Evolutionary conservation across 2,329 filamentous ascomycete genomes (phyloP), one percentile per base, ranked within the genome.

Genomic region (Samsoniella hepiali): DNA sequence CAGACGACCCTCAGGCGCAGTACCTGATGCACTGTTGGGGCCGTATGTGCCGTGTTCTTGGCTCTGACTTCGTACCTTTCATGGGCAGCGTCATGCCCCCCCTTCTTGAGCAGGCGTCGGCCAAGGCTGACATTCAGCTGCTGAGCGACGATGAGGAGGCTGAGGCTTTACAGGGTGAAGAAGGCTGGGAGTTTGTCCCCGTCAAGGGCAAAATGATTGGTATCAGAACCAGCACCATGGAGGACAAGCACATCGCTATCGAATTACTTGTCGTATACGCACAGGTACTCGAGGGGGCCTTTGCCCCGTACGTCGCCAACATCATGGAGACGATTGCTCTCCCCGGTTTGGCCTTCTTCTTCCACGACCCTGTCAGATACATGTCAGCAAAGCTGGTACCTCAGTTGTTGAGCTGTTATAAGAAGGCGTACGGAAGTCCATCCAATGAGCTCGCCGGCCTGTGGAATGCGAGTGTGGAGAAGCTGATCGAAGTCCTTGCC

Each of bases 181-280:
- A 97, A 63, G 94, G 94, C 50, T 99, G 95, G 95, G 95, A 99
- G 76, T 83, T 99, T 68, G 93, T 99, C 17, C 95, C 95, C 9
- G 84, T 99, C 63, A 97, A 97, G 78, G 95, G 95, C 68, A 98
- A 98, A 81, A 91, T 97, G 77, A 97, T 99, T 72, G 95, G 95
- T 67, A 99, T 99, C 79, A 93, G 93, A 79, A 99, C 95, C 8
- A 97, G 92, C 75, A 91, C 91, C 10, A 88, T 99, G 76, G 95
- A 99, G 71, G 95, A 99, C 78, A 99, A 99, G 82, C 93, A 98
- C 76, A 97, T 97, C 85, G 95, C 95, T n/a, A 98, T 99, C 68
- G 95, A 99, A 78, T 87, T 99, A 60, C 90, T 99, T 65, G 93
- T 96, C 54, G 94, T 99, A 66, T 99, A 99, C 73, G 94, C 95